phyloP scores from a whole-genome alignment of 208 protist species.

The Wallacemonas collosoma region DNA sequence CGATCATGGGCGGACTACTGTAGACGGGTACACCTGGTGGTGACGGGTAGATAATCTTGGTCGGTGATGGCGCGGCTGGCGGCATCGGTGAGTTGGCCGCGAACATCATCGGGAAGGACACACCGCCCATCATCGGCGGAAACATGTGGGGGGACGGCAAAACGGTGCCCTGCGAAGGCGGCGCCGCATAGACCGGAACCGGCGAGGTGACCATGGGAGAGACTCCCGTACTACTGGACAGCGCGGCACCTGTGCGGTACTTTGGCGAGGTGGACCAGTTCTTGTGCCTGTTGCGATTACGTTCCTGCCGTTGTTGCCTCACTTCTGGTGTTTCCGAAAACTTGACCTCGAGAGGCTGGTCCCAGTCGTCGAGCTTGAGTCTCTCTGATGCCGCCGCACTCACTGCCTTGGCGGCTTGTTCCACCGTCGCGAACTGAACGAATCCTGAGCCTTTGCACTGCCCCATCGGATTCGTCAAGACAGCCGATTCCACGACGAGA shows the following conservation, averaged over 20 bases:
- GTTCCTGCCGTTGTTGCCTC: slow-evolving; percentile 84
- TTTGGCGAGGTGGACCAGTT: slow-evolving; percentile 74
- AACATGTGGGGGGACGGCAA: slow-evolving; percentile 59
- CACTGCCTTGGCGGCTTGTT: slow-evolving; percentile 73
- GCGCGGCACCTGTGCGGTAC: slow-evolving; percentile 44
- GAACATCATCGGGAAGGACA: slow-evolving; percentile 65
- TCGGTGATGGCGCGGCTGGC: slow-evolving; percentile 17
- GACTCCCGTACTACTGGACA: slow-evolving; percentile 3
- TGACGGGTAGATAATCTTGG: slow-evolving; percentile 52
- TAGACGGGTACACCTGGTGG: slow-evolving; percentile 36
- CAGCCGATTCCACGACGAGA: slow-evolving; percentile 64
- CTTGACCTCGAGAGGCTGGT: slow-evolving; percentile 77
- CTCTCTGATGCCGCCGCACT: slow-evolving; percentile 28
- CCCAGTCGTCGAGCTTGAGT: slow-evolving; percentile 79
- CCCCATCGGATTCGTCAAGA: slow-evolving; percentile 87
- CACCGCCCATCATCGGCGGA: slow-evolving; percentile 41
- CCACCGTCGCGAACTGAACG: slow-evolving; percentile 77
- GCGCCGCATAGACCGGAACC: slow-evolving; percentile 31
- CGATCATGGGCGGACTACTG: slow-evolving; percentile 28
- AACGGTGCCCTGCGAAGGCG: slow-evolving; percentile 22
- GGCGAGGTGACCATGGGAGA: slow-evolving; percentile 18
- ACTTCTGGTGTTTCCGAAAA: slow-evolving; percentile 85
- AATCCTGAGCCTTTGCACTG: slow-evolving; percentile 92
- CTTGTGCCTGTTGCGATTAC: slow-evolving; percentile 81
- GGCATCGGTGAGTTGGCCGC: slow-evolving; percentile 22